phyloP scores from a whole-genome alignment of 2,329 filamentous ascomycete species.

The Macrophomina phaseolina region DNA sequence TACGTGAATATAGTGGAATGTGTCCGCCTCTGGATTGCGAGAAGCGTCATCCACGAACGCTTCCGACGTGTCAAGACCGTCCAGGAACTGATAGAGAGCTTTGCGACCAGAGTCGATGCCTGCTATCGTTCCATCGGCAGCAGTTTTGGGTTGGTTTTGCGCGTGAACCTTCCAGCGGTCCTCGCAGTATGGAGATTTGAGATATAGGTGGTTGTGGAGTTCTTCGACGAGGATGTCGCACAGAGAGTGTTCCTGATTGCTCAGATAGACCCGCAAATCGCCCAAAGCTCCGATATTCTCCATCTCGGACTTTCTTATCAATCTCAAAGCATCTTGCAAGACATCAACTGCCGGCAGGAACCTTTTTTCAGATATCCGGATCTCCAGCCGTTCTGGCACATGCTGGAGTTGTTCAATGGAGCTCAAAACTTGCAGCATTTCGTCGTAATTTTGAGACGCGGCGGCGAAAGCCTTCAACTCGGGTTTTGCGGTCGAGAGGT shows the following conservation, averaged over 20 bases:
- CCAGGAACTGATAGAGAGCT: conserved; percentile 62
- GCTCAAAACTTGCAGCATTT: conserved; percentile 80
- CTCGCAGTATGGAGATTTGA: conserved; percentile 97
- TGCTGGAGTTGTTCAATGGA: conserved; percentile 78
- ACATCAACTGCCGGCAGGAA: conserved; percentile 93
- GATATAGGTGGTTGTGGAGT: conserved; percentile 93
- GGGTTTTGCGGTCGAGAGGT: conserved; percentile 82
- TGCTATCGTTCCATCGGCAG: conserved; percentile 40
- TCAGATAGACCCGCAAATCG: conserved; percentile 85
- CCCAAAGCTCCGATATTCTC: conserved; percentile 88
- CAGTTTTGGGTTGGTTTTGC: conserved; percentile 64
- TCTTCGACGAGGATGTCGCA: conserved; percentile 98
- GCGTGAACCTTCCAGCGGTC: conserved; percentile 89
- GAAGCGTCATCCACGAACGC: conserved; percentile 81
- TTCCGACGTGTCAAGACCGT: conserved; percentile 59
- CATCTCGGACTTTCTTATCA: conserved; percentile 84
- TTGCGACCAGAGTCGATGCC: conserved; percentile 54
- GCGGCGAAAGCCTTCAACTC: conserved; percentile 89
- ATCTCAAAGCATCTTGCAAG: conserved; percentile 82
- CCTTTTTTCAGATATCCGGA: conserved; percentile 92
- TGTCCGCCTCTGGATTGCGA: conserved; percentile 93
- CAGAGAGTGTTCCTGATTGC: conserved; percentile 88
- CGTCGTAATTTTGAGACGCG: conserved; percentile 88
- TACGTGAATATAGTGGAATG: conserved; percentile 89
- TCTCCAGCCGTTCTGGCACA: conserved; percentile 90